Evolutionary conservation across 1,284 basidiomycete species (phyloP), one percentile per base, ranked within the genome.

Genomic region (Malassezia sympodialis): DNA sequence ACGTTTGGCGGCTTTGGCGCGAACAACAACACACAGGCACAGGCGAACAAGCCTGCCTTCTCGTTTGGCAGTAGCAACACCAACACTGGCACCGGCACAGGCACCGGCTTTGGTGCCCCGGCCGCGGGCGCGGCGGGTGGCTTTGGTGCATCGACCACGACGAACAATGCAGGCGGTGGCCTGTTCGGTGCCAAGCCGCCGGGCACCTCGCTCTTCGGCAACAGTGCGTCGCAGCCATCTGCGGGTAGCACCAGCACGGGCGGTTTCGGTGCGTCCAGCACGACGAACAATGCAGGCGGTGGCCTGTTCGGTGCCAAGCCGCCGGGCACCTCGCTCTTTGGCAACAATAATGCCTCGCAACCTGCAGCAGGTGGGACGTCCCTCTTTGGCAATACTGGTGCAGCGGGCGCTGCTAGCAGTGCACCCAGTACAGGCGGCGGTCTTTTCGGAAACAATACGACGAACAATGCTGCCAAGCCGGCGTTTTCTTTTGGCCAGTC

Each of bases 231-330:
- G 19, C 41, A 24, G 15, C 60, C 14, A 26, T 30, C 23, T 6
- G 17, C 35, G 10, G 39, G 27, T 32, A 48, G 48, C 19, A 41
- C 35, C 32, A 34, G n/a, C 14, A 34, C 32, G 15, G n/a, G 11
- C 8, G 39, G 26, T 8, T 56, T 56, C 31, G 48, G 48, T 15
- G n/a, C 42, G 30, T 23, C 14, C 17, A 41, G 17, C 43, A 44
- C 17, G 6, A 30, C 43, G 10, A 28, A 19, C 46, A 27, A 28
- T 11, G 19, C 42, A 4, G 43, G 53, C 43, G 65, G 63, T 24
- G 65, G 68, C 42, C 62, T 70, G 39, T 72, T 72, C 48, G 69
- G 67, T 19, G 62, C 60, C 27, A 67, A 70, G 60, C 68, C 69
- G n/a, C 59, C 63, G 6, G 72, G 72, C 49, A 65, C 51, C 45